Conservation (phyloP, 2,329 filamentous ascomycete genomes). For the Huntiella decipiens region DNA sequence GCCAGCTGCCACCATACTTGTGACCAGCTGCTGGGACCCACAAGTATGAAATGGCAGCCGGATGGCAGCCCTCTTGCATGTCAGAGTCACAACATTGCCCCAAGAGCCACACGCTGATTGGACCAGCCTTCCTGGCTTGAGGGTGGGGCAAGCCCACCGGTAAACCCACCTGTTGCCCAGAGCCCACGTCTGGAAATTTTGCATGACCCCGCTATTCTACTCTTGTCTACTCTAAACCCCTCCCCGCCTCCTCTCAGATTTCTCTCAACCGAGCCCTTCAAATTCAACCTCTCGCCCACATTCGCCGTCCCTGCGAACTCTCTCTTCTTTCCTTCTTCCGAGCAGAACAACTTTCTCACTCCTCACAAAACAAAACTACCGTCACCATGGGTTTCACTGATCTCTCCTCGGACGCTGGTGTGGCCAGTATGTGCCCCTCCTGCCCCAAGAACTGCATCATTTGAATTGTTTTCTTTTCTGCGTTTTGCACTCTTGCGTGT, state of each 20-base stretch:
- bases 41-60: too few relatives aligned
- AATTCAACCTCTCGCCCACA: slow-evolving; percentile 14
- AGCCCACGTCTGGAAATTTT: slow-evolving; percentile 11
- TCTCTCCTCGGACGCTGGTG: slow-evolving; percentile 45
- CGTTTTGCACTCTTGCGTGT: background rate
- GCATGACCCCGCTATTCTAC: slow-evolving; percentile 19
- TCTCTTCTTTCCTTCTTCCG: slow-evolving; percentile 13
- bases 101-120: slow-evolving; percentile 2
- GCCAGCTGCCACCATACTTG: background rate
- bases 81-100: background rate
- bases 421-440: slow-evolving; percentile 22
- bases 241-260: slow-evolving; percentile 12
- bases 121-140: background rate
- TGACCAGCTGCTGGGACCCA: background rate
- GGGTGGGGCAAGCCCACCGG: slow-evolving; percentile 9
- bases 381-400: slow-evolving; percentile 51
- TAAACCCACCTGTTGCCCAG: slow-evolving; percentile 8
- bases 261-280: slow-evolving; percentile 10
- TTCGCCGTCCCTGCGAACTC: slow-evolving; percentile 14
- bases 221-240: slow-evolving; percentile 1
- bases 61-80: too few relatives aligned
- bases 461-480: slow-evolving; percentile 11
- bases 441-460: slow-evolving; percentile 13
- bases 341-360: slow-evolving; percentile 12
- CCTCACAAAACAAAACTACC: slow-evolving; percentile 16